Evolutionary conservation across 352 stramenopile genomes (phyloP).

Genomic region (Phytophthora citricola): DNA sequence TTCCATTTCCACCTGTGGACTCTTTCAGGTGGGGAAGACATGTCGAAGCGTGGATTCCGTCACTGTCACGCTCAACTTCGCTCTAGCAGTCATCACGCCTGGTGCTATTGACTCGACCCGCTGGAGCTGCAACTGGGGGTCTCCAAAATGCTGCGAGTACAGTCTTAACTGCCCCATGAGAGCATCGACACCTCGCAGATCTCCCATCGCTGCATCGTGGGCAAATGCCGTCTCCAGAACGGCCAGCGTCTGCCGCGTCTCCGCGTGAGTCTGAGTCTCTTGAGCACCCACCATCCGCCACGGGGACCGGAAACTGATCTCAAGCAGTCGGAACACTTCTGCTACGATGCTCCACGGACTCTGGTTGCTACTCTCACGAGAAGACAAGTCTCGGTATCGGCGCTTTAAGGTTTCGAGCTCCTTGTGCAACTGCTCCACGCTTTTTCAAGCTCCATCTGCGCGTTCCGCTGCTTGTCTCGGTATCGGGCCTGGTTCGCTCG

Average conservation of each 20-base stretch:
- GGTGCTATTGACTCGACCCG: slow-evolving; percentile 17
- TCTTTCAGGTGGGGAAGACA: slow-evolving; percentile 11
- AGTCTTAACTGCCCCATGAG: slow-evolving; percentile 23
- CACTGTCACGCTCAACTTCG: slow-evolving; percentile 25
- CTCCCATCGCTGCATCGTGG: slow-evolving; percentile 20
- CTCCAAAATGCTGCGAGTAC: slow-evolving; percentile 25
- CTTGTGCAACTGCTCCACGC: slow-evolving; percentile 17
- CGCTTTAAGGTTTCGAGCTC: slow-evolving; percentile 23
- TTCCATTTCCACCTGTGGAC: neutral
- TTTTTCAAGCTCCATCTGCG: slow-evolving; percentile 18
- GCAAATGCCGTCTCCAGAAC: slow-evolving; percentile 20
- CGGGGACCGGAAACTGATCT: slow-evolving; percentile 20
- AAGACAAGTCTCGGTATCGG: slow-evolving; percentile 22
- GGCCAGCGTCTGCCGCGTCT: slow-evolving; percentile 5
- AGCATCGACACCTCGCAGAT: slow-evolving; percentile 5
- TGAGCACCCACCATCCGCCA: slow-evolving; percentile 11
- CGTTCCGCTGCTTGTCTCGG: slow-evolving; percentile 19
- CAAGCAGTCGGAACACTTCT: slow-evolving; percentile 23
- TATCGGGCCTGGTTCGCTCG: slow-evolving; percentile 39
- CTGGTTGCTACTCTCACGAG: slow-evolving; percentile 25
- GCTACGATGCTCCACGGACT: slow-evolving; percentile 23
- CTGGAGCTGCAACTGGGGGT: slow-evolving; percentile 15
- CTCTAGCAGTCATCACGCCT: slow-evolving; percentile 21
- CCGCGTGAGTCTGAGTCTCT: slow-evolving; percentile 17
- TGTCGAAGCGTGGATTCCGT: slow-evolving; percentile 23